Base-by-base conservation (phyloP, 1,139 yeast species). In the Pichia sp. region DNA sequence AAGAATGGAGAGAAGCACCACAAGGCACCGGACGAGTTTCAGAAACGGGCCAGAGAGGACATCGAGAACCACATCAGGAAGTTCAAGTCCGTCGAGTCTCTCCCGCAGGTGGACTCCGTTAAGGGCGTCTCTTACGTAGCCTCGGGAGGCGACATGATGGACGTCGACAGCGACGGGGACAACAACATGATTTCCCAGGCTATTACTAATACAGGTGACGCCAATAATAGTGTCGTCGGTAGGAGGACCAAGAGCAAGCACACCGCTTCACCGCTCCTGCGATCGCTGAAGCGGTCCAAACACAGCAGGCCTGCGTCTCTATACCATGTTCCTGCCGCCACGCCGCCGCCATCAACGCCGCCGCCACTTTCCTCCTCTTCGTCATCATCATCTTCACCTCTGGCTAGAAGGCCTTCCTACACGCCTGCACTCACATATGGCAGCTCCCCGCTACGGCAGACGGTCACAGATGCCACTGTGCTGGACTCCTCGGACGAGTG, bases 1-100 rank as follows among this genome's bases (percentile, higher is more conserved):
- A 56, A 55, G 26, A 42, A 50, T 46, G 45, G 65, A 60, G 66
- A 60, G 28, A 56, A 58, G 46, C 60, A 45, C 47, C 53, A 55
- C 36, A 41, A 34, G 18, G 66, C 70, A 6, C 70, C 70, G 2
- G 55, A 51, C n/a, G 63, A 61, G 57, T 66, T 62, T 48, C 66
- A 66, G 31, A 54, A 57, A 28, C 57, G 56, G 49, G 70, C 70
- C 7, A 56, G 69, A 13, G 60, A 63, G 30, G 69, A 66, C 37
- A 59, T 66, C 22, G 60, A 64, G 34, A 55, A 58, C 6, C 66
- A 63, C 41, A 51, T 66, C 12, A 54, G 55, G n/a, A 55, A 58
- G n/a, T 48, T 44, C 9, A 44, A 44, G 22, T 19, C 45, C 8
- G n/a, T 28, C n/a, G 22, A 30, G 18, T n/a, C 37, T n/a, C 37